These are phyloP conservation scores for Solanum corneliomulleri DNA, from an alignment of 257 asterid species.

Conservation along the genomic window DNA sequence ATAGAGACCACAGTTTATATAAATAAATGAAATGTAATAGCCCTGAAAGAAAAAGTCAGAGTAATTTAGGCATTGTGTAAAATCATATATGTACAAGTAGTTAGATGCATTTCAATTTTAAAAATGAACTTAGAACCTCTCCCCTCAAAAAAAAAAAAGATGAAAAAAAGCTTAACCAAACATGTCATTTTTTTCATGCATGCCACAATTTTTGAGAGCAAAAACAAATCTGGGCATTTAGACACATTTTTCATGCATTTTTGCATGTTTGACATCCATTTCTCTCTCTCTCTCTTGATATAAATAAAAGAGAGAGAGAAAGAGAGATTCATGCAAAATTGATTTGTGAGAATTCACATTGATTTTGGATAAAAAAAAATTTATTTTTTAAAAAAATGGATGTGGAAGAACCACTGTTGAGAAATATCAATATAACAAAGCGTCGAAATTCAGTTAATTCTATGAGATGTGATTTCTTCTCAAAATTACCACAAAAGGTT, in stretches of 20 bases:
- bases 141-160: background rate
- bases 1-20: too few relatives aligned
- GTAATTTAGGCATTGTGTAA: background rate
- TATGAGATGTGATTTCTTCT: conserved; percentile 44
- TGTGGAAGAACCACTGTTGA: conserved; percentile 28
- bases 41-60: conserved; percentile 14
- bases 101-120: background rate
- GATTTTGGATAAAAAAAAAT: background rate
- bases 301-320: background rate
- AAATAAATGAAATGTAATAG: background rate
- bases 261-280: background rate
- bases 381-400: conserved; percentile 16
- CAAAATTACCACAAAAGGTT: conserved; percentile 55
- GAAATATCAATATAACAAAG: background rate
- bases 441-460: conserved; percentile 12
- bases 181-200: background rate
- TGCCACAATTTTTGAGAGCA: background rate
- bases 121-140: background rate
- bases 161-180: background rate
- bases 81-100: background rate
- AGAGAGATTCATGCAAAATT: background rate
- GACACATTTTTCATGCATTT: background rate
- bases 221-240: background rate
- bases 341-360: background rate
- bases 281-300: background rate